Percentiles rank a stretch among this genome's conserved stretches.
Evolutionary conservation across 2,329 filamentous ascomycete species (phyloP).

Genomic region (Trichoderma atrobrunneum): DNA sequence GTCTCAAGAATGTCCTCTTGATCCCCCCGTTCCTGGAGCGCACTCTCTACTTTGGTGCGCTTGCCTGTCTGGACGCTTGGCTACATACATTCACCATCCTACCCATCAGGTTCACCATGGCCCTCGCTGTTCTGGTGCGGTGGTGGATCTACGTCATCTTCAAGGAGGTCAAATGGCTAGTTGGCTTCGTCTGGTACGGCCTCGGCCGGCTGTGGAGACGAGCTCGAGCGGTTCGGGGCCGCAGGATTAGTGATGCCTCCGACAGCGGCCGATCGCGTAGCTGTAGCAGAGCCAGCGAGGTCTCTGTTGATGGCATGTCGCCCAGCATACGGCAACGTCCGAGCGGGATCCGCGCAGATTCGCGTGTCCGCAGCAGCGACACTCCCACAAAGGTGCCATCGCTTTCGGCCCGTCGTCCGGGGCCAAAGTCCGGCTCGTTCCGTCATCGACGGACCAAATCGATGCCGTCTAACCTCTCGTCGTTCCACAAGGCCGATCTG

Average conservation of each 20-base stretch:
- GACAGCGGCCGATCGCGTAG: conserved; percentile 40
- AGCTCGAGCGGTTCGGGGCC: conserved; percentile 44
- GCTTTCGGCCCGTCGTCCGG: conserved; percentile 25
- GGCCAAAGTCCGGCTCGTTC: conserved; percentile 37
- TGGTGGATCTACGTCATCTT: conserved; percentile 75
- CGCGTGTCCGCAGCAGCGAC: neutral
- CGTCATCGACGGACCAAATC: conserved; percentile 76
- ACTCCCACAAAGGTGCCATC: conserved; percentile 20
- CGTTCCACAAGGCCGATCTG: conserved; percentile 92
- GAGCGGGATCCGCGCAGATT: conserved; percentile 10
- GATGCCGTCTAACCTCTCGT: conserved; percentile 76
- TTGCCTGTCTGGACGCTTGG: conserved; percentile 94
- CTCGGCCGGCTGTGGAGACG: conserved; percentile 73
- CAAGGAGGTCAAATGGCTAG: conserved; percentile 70
- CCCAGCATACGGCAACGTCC: conserved; percentile 9
- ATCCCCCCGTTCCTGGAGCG: conserved; percentile 80
- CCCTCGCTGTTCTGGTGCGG: conserved; percentile 68
- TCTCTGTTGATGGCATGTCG: conserved; percentile 22
- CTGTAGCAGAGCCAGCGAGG: conserved; percentile 36
- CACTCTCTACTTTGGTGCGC: conserved; percentile 79
- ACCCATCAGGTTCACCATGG: conserved; percentile 81
- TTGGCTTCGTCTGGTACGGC: conserved; percentile 75
- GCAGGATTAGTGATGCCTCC: conserved; percentile 32
- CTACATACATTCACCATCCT: conserved; percentile 95
- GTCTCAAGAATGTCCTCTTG: conserved; percentile 82